Conservation (phyloP, 495 filamentous ascomycete genomes). For the Geopyxis carbonaria region DNA sequence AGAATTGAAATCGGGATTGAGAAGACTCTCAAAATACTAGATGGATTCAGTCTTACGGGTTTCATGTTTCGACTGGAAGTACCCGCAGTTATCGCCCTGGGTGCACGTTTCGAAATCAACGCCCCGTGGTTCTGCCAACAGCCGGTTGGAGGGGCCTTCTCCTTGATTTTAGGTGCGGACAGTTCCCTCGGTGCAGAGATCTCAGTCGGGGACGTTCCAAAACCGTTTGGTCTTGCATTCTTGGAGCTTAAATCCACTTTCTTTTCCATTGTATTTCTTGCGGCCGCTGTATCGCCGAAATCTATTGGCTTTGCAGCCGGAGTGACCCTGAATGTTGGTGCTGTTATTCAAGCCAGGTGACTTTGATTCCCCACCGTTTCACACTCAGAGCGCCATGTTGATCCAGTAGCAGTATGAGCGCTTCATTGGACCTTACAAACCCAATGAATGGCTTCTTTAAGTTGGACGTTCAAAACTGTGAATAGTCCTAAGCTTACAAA, state of each 20-base stretch:
- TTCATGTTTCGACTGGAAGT: background rate
- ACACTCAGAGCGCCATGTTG: no score
- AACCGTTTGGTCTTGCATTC: background rate
- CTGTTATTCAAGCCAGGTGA: no score
- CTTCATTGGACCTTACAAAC: no score
- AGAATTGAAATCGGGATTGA: background rate
- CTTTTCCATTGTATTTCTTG: background rate
- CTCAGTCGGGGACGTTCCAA: background rate
- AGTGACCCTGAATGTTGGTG: no score
- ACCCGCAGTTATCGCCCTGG: background rate
- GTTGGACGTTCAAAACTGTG: no score
- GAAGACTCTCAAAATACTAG: background rate
- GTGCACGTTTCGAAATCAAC: background rate
- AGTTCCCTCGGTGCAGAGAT: no score
- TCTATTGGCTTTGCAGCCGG: background rate
- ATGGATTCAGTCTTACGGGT: background rate
- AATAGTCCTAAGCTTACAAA: no score
- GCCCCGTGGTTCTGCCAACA: background rate
- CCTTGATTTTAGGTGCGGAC: no score
- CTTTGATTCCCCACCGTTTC: no score
- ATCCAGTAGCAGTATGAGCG: no score
- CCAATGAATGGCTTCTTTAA: no score
- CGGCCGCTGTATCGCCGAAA: background rate
- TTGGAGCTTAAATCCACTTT: background rate
- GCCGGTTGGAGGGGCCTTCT: background rate